Evolutionary conservation across 768 basidiomycete genomes (phyloP).

Genomic region (Tephrocybe rancida): DNA sequence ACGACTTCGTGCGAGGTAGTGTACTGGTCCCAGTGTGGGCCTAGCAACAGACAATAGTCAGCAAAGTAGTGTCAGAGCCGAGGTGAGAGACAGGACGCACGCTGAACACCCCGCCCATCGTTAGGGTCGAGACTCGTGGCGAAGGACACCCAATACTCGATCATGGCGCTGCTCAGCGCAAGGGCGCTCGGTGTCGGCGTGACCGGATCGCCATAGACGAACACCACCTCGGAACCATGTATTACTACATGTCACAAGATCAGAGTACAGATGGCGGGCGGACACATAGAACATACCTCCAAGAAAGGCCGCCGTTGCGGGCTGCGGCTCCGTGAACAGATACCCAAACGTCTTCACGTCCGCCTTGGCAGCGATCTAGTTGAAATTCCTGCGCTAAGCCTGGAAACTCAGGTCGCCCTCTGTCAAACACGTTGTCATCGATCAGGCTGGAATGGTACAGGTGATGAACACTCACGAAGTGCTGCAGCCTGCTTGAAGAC

Average conservation of each 20-base stretch:
- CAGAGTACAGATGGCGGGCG: no score
- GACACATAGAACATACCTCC: conserved; percentile 18
- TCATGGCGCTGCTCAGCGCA: conserved; percentile 35
- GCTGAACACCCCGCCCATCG: conserved; percentile 36
- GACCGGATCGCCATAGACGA: conserved; percentile 28
- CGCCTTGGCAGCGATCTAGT: conserved; percentile 30
- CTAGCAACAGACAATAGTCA: no score
- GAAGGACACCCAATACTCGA: conserved; percentile 52
- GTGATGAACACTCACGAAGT: conserved; percentile 24
- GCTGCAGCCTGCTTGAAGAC: conserved; percentile 41
- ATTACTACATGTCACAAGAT: conserved; percentile 18
- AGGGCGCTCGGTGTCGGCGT: conserved; percentile 18
- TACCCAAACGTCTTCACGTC: conserved; percentile 38
- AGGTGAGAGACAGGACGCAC: no score
- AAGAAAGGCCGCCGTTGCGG: conserved; percentile 2
- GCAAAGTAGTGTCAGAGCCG: no score
- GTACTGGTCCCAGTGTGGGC: conserved; percentile 24
- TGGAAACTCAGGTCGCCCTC: conserved; percentile 39
- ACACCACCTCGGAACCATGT: conserved; percentile 32
- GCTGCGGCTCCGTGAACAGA: conserved; percentile 38
- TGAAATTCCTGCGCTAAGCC: conserved; percentile 33
- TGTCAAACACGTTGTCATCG: neutral
- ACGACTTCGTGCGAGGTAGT: conserved; percentile 17
- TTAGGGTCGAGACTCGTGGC: conserved; percentile 46
- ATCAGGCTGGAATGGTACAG: neutral